phyloP scores from a whole-genome alignment of 1,284 basidiomycete species.

The Ustilago lituana region DNA sequence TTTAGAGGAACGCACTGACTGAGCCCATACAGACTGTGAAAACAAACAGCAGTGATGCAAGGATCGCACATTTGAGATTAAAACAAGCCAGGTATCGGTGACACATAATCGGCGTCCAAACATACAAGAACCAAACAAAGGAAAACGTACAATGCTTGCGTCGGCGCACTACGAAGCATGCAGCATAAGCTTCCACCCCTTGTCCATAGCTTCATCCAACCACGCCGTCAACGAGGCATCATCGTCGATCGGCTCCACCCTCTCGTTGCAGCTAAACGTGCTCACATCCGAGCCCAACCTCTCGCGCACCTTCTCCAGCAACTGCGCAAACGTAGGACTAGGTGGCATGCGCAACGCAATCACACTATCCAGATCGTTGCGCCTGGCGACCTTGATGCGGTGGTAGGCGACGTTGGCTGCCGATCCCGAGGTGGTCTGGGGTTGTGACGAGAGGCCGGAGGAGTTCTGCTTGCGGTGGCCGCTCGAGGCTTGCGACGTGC shows the following conservation, averaged over 20 bases:
- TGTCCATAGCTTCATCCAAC: slow-evolving; percentile 73
- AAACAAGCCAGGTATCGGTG: slow-evolving; percentile 10
- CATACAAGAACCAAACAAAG: background rate
- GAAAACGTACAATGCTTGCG: background rate
- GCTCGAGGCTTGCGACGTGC: slow-evolving; percentile 43
- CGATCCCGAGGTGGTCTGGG: slow-evolving; percentile 35
- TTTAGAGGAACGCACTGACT: no score
- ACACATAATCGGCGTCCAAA: background rate
- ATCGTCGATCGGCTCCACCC: slow-evolving; percentile 75
- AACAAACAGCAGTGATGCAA: background rate
- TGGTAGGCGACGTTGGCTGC: slow-evolving; percentile 68
- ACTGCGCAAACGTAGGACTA: slow-evolving; percentile 81
- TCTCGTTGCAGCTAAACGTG: slow-evolving; percentile 68
- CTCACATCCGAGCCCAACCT: slow-evolving; percentile 80
- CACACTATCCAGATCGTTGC: slow-evolving; percentile 83
- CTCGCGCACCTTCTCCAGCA: slow-evolving; percentile 89
- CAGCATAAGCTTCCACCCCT: slow-evolving; percentile 85
- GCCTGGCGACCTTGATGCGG: slow-evolving; percentile 97
- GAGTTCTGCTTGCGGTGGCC: slow-evolving; percentile 41
- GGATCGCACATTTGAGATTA: background rate
- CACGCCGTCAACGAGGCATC: slow-evolving; percentile 80
- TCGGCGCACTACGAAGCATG: slow-evolving; percentile 76
- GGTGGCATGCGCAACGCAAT: slow-evolving; percentile 98
- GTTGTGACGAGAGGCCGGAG: slow-evolving; percentile 29
- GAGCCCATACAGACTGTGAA: no score